Evolutionary conservation across 306 rosid genomes (phyloP), one percentile per base, ranked within the genome.

Genomic region (Heteromeles arbutifolia): DNA sequence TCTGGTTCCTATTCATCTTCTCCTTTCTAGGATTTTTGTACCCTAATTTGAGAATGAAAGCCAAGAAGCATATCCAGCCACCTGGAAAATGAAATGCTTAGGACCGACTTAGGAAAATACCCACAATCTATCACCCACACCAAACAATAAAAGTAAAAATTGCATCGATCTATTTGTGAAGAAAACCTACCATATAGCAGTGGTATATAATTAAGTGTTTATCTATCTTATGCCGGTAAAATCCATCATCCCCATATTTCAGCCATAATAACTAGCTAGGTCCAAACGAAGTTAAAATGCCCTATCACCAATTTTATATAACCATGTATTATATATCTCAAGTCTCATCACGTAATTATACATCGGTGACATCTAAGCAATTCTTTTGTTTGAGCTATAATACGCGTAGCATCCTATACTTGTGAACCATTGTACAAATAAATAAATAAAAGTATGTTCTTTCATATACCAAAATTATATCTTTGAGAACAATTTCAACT

Each of bases 41-140:
- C 41, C 41, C 41, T 37, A 52, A 17, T 59, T 24, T 26, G 61
- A 59, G 25, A 22, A 24, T 59, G 31, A 24, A 59, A 59, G 34
- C 10, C 52, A 72, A 56, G 65, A 54, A 21, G 65, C 75, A 72
- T 61, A 15, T 72, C 75, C 75, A 72, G 31, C 44, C 41, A 50
- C 21, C 54, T 5, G 54, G 53, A 48, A 48, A 45, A 45, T 45
- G 52, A 45, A 13, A 48, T 48, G 54, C 54, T 48, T 48, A 15
- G 21, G 54, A 48, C 54, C 21, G 0, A 15, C 54, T 48, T 15
- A 48, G 54, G 19, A 5, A 48, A 50, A 50, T 50, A 50, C 44
- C 44, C 44, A 41, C 44, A 41, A 41, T 41, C 12, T 8, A 41
- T 41, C 44, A 41, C 8, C 54, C 8, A 50, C 6, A 57, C 1